Base-by-base conservation (phyloP, 371 early-diverging fungal species). In the Mucor racemosus region DNA sequence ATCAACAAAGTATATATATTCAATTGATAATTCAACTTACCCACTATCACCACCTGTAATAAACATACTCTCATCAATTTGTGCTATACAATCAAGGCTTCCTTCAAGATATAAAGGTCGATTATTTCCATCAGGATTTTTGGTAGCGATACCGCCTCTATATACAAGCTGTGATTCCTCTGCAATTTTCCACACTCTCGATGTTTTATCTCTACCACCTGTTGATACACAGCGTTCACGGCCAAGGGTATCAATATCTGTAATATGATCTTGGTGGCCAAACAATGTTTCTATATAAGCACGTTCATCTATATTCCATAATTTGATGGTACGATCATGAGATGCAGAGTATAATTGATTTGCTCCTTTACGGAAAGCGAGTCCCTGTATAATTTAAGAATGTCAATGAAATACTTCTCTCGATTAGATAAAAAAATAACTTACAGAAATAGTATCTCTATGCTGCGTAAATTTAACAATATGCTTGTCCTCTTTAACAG, bases 261-360 rank as follows among this genome's bases (percentile, higher is more conserved):
- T 84, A 67, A 97, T 90, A 38, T 82, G 78, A 77, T 98, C 98
- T 79, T 97, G 98, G 75, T 99, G 99, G 19, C 99, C 99, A 84
- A 97, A 97, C 75, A 99, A 75, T 19, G 99, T 98, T 75, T 99
- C 99, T 62, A 99, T 87, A 79, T 97, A 99, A 9, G 89, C 79
- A 68, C 91, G 74, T 71, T 95, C 95, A 72, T 94, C 96, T 4
- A 94, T 84, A 76, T 97, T 95, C 97, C 97, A 99, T 41, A 98
- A 61, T 76, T 99, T 99, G 76, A 99, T 88, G 31, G 96, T 93
- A 61, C 99, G 92, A 75, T 99, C 99, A 53, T 82, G 80, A 4
- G 96, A 95, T 68, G 91, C 89, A 58, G 96, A 93, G 77, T 97
- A 99, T 54, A 99, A 84, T 64, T 96, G 92, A 76, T 95, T 92